Percentiles rank a stretch among this genome's conserved stretches.
Evolutionary conservation across 768 basidiomycete genomes (phyloP).

Genomic region (Albatrellus ellisii): DNA sequence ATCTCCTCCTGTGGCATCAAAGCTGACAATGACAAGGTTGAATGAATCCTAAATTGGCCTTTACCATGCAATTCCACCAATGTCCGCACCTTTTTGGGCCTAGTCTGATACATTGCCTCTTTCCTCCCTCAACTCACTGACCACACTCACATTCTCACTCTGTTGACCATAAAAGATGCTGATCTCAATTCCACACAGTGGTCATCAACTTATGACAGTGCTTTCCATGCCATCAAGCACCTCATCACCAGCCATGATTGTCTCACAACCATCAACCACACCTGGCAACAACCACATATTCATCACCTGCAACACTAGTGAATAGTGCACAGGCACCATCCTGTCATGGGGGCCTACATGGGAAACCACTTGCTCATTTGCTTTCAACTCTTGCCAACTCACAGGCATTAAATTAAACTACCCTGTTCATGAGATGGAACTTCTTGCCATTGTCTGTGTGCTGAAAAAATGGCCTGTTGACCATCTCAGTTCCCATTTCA

Average conservation of each 20-base stretch:
- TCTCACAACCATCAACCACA: background rate
- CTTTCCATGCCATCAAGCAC: background rate
- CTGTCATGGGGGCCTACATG: background rate
- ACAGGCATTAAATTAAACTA: background rate
- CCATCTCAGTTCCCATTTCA: background rate
- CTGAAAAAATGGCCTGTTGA: background rate
- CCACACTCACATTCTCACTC: background rate
- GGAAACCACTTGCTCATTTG: background rate
- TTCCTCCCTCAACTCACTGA: background rate
- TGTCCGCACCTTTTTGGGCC: too few relatives aligned
- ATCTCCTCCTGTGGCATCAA: too few relatives aligned
- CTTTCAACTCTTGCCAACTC: background rate
- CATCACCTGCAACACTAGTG: background rate
- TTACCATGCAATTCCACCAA: too few relatives aligned
- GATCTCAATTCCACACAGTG: background rate
- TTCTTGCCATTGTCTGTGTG: background rate
- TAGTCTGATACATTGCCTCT: too few relatives aligned
- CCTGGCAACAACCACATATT: background rate
- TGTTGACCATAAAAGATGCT: background rate
- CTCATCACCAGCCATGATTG: background rate
- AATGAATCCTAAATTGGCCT: too few relatives aligned
- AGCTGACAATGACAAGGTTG: too few relatives aligned
- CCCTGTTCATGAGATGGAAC: background rate
- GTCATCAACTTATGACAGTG: background rate
- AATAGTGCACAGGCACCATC: background rate